A percentile compares a stretch with the other conserved stretches of the same genome.
Conservation (phyloP, 805 yeast genomes). For the Ogataea saltuana region DNA sequence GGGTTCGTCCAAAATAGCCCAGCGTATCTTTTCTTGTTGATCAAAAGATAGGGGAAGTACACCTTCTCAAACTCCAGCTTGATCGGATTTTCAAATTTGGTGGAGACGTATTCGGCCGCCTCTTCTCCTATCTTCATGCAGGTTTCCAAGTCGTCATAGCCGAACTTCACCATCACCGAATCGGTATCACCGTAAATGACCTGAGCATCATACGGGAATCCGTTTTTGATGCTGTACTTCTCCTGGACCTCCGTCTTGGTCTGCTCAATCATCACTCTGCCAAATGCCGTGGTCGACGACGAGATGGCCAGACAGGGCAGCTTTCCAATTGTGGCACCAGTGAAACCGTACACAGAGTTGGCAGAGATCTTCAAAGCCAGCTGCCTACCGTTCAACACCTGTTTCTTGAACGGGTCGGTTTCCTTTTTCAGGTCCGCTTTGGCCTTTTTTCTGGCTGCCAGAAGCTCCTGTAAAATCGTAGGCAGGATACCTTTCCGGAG, state of each 20-base stretch:
- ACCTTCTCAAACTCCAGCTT: slow-evolving; percentile 96
- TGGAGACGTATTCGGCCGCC: slow-evolving; percentile 87
- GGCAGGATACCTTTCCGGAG: slow-evolving; percentile 87
- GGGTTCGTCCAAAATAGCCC: slow-evolving; percentile 96
- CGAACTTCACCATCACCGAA: slow-evolving; percentile 98
- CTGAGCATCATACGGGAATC: slow-evolving; percentile 78
- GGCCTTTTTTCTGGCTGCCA: slow-evolving; percentile 91
- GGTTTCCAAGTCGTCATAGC: slow-evolving; percentile 71
- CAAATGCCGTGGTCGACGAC: slow-evolving; percentile 92
- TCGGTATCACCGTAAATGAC: slow-evolving; percentile 99
- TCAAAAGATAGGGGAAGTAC: slow-evolving; percentile 88
- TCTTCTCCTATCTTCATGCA: slow-evolving; percentile 93
- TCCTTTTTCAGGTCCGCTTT: slow-evolving; percentile 88
- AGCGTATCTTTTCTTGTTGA: slow-evolving; percentile 95
- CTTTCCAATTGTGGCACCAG: slow-evolving; percentile 98
- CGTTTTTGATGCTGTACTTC: slow-evolving; percentile 76
- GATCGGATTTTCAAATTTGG: slow-evolving; percentile 78
- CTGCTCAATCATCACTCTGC: slow-evolving; percentile 93
- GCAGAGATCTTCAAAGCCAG: slow-evolving; percentile 95
- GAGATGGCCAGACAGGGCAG: slow-evolving; percentile 96
- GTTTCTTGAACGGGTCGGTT: slow-evolving; percentile 89
- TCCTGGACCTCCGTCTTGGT: slow-evolving; percentile 86
- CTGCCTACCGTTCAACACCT: slow-evolving; percentile 96
- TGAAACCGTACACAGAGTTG: slow-evolving; percentile 97
- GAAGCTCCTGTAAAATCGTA: slow-evolving; percentile 82